A percentile compares a stretch with the other conserved stretches of the same genome.
Evolutionary conservation across 306 rosid genomes (phyloP).

Genomic region (Acacia confusa): DNA sequence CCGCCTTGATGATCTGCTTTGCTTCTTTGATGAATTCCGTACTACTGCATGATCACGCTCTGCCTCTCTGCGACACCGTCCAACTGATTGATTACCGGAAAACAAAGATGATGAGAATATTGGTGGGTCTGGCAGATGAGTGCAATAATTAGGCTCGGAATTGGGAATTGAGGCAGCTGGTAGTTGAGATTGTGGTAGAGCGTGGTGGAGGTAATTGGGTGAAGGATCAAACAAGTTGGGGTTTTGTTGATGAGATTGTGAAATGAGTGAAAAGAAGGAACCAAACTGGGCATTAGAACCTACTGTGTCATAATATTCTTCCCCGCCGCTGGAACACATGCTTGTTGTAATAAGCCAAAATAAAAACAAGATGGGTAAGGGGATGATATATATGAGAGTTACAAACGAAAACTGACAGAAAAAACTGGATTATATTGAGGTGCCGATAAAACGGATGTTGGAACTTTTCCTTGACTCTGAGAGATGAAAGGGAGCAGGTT

Average conservation of each 20-base stretch:
- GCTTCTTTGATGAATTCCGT: conserved; percentile 49
- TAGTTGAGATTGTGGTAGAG: conserved; percentile 22
- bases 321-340: conserved; percentile 61
- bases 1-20: conserved; percentile 65
- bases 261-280: conserved; percentile 28
- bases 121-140: not conserved
- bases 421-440: not conserved
- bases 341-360: conserved; percentile 38
- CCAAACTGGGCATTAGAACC: conserved; percentile 6
- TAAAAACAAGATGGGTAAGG: not conserved
- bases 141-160: not conserved
- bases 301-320: conserved; percentile 32
- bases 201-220: conserved; percentile 30
- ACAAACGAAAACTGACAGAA: not conserved
- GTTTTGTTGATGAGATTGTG: conserved; percentile 34
- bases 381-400: not conserved
- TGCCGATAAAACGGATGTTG: not conserved
- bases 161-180: conserved; percentile 34
- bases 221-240: conserved; percentile 45
- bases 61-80: not conserved
- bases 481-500: conserved; percentile 27
- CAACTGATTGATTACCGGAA: not conserved
- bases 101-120: not conserved
- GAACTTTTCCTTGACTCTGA: conserved; percentile 42
- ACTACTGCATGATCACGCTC: not conserved